A percentile compares a stretch with the other conserved stretches of the same genome.
Conservation (phyloP, 306 rosid genomes). For the Gillenia trifoliata region DNA sequence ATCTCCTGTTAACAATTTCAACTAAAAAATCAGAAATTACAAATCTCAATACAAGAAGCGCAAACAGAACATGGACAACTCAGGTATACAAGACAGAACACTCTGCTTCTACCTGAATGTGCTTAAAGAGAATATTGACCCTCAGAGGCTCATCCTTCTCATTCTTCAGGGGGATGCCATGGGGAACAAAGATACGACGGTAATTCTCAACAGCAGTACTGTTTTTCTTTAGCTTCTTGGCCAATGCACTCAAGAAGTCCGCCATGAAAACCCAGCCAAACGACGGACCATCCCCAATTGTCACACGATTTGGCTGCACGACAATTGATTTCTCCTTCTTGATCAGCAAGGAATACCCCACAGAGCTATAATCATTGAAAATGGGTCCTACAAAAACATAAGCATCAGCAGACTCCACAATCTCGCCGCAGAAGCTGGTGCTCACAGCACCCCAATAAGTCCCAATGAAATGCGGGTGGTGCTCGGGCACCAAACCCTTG, state of each 20-base stretch:
- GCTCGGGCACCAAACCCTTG: conserved; percentile 79
- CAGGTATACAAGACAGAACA: not conserved
- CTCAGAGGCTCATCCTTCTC: conserved; percentile 60
- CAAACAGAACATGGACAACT: not conserved
- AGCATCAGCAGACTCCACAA: conserved; percentile 88
- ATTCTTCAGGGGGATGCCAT: conserved; percentile 47
- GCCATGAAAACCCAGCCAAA: conserved; percentile 92
- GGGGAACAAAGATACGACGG: conserved; percentile 62
- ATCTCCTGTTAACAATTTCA: conserved; percentile 45
- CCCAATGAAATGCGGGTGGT: conserved; percentile 63
- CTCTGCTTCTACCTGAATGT: conserved; percentile 45
- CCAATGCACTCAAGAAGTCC: conserved; percentile 63
- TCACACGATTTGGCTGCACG: conserved; percentile 71
- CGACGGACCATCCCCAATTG: conserved; percentile 72
- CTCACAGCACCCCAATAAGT: conserved; percentile 93
- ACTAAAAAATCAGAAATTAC: not conserved
- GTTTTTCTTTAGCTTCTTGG: conserved; percentile 63
- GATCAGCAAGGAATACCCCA: conserved; percentile 76
- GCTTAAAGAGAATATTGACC: conserved; percentile 79
- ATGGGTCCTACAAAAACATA: conserved; percentile 80
- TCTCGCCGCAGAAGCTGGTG: conserved; percentile 70
- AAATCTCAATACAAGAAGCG: not conserved
- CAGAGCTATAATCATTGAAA: conserved; percentile 87
- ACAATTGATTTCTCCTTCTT: conserved; percentile 64
- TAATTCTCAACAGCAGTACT: conserved; percentile 64